Conservation (phyloP, 768 basidiomycete genomes). For the Leccinum barrowsii region DNA sequence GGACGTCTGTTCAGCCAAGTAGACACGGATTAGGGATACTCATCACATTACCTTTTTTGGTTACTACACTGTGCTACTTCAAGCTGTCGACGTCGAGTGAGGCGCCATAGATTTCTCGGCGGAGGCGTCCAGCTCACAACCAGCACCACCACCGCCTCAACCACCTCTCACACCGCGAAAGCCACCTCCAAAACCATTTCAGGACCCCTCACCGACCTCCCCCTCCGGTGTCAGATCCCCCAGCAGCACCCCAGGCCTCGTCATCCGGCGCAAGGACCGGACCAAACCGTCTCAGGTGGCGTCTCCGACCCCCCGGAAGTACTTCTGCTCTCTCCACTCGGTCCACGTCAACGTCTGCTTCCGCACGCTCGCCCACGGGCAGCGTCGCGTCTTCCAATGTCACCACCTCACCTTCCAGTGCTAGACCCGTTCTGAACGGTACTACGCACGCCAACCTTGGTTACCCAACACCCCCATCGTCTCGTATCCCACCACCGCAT, state of each 20-base stretch:
- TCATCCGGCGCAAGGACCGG: constrained; percentile 52
- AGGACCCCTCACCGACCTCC: constrained; percentile 35
- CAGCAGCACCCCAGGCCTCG: constrained; percentile 32
- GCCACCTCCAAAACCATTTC: constrained; percentile 38
- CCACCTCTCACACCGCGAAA: constrained; percentile 22
- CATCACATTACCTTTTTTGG: no score
- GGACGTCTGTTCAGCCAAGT: no score
- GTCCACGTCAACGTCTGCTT: constrained; percentile 21
- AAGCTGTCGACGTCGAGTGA: constrained; percentile 13
- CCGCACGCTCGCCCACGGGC: constrained; percentile 21
- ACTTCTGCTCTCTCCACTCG: constrained; percentile 24
- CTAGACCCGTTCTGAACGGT: constrained; percentile 15
- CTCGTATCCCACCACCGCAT: constrained; percentile 28
- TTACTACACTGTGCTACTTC: neutral
- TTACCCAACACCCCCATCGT: constrained; percentile 43
- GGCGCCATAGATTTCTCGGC: constrained; percentile 62
- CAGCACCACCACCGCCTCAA: constrained; percentile 16
- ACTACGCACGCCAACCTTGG: constrained; percentile 7
- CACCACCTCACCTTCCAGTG: constrained; percentile 15
- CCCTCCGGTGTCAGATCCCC: constrained; percentile 23
- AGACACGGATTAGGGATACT: no score
- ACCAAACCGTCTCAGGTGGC: constrained; percentile 27
- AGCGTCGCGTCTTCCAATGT: constrained; percentile 25
- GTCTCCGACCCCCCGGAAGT: constrained; percentile 24
- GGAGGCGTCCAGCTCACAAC: constrained; percentile 36